A percentile compares a stretch with the other conserved stretches of the same genome.
These are phyloP conservation scores for Osmozyma mogii DNA, from an alignment of 805 yeast species.

Conservation along the genomic window DNA sequence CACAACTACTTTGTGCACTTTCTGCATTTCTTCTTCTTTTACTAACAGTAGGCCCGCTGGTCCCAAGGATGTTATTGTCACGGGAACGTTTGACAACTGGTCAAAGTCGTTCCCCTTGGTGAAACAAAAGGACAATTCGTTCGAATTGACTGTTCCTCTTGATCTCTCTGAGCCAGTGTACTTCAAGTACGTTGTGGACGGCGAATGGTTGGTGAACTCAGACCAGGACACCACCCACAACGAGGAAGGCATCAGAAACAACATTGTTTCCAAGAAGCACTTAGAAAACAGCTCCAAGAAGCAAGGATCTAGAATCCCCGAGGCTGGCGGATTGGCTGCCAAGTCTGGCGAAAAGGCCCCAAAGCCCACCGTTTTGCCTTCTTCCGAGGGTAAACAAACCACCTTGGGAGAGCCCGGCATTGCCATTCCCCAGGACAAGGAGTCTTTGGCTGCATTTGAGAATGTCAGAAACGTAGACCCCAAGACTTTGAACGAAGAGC, in stretches of 20 bases:
- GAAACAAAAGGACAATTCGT: slow-evolving; percentile 53
- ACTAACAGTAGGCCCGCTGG: slow-evolving; percentile 35
- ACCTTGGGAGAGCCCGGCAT: slow-evolving; percentile 70
- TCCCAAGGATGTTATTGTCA: slow-evolving; percentile 49
- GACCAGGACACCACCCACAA: slow-evolving; percentile 37
- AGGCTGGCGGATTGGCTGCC: slow-evolving; percentile 22
- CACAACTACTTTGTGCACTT: too few species aligned
- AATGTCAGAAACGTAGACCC: slow-evolving; percentile 44
- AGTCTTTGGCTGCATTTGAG: slow-evolving; percentile 57
- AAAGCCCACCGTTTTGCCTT: slow-evolving; percentile 40
- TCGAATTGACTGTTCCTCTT: slow-evolving; percentile 51
- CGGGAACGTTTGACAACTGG: slow-evolving; percentile 38
- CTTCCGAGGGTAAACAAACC: slow-evolving; percentile 34
- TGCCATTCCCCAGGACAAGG: slow-evolving; percentile 53
- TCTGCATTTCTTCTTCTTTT: too few species aligned
- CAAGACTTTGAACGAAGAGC: slow-evolving; percentile 41
- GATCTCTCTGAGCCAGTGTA: slow-evolving; percentile 32
- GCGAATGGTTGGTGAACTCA: slow-evolving; percentile 46
- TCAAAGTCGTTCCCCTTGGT: neutral
- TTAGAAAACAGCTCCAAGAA: slow-evolving; percentile 3
- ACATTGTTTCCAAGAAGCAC: slow-evolving; percentile 27
- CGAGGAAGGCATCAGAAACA: slow-evolving; percentile 45
- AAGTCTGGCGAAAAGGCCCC: slow-evolving; percentile 33
- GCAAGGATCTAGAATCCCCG: slow-evolving; percentile 22
- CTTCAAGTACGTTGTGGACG: slow-evolving; percentile 65